These are phyloP conservation scores for Bacidia gigantensis DNA, from an alignment of 495 filamentous ascomycete genomes.

Conservation along the genomic window DNA sequence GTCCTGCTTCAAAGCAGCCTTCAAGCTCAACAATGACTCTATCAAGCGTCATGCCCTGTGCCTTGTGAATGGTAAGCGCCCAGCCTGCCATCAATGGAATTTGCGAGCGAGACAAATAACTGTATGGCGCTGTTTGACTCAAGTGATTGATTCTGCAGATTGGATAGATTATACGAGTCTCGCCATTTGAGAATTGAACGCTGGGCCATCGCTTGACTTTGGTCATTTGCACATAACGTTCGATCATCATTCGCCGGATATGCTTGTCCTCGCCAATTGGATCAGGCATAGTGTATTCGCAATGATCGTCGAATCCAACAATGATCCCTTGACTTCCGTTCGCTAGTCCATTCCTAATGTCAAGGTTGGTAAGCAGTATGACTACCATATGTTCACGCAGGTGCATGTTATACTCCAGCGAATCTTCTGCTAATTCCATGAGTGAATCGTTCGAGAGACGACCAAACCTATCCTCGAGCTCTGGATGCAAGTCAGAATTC, in stretches of 20 bases:
- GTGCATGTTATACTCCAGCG: conserved; percentile 4
- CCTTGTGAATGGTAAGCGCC: conserved; percentile 94
- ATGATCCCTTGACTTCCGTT: conserved; percentile 39
- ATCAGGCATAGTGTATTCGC: conserved; percentile 8
- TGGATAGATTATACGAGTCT: conserved; percentile 27
- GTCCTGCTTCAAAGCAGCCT: conserved; percentile 87
- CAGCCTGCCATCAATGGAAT: conserved; percentile 83
- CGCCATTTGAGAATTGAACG: conserved; percentile 20
- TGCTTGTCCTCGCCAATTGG: conserved; percentile 5
- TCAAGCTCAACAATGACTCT: conserved; percentile 85
- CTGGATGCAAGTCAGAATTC: conserved; percentile 9
- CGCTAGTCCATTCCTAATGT: conserved; percentile 24
- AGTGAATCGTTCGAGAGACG: background rate
- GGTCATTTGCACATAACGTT: background rate
- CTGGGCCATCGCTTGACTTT: conserved; percentile 7
- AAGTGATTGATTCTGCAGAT: conserved; percentile 34
- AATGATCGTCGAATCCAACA: conserved; percentile 24
- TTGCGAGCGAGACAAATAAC: conserved; percentile 34
- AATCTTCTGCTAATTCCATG: background rate
- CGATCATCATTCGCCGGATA: conserved; percentile 7
- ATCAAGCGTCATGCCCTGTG: conserved; percentile 88
- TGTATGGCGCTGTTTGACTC: conserved; percentile 28
- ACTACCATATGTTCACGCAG: conserved; percentile 33
- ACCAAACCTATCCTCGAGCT: conserved; percentile 17
- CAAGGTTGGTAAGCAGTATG: conserved; percentile 33